Evolutionary conservation across 768 basidiomycete species (phyloP), one percentile per base, ranked within the genome.

Genomic region (Suillus hirtellus): DNA sequence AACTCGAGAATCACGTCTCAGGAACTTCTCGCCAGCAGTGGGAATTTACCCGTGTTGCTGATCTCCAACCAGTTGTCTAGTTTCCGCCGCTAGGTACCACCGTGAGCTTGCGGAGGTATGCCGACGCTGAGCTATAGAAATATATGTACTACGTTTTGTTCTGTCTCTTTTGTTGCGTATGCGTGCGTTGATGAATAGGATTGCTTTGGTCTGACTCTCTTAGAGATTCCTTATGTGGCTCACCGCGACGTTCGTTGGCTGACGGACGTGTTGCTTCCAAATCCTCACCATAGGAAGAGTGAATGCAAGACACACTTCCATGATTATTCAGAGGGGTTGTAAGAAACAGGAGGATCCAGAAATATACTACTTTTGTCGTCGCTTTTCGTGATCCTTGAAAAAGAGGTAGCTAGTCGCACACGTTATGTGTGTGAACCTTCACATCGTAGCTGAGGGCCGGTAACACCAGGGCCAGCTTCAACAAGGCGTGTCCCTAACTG

Each of bases 401-500:
- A 8, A 31, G 9, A 31, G 24, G 15, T 17, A 27, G 31, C 4
- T 4, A 31, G 17, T 31, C 10, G 9, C 10, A 10, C 17, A 9
- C 9, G 5, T 34, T 11, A 53, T 34, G 31, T 53, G 17, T 52
- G 31, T 19, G 17, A 34, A 3, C 31, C 5, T 19, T n/a, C n/a
- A n/a, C n/a, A n/a, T n/a, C n/a, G n/a, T n/a, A n/a, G 52, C 34
- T 53, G 19, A 53, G 6, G 19, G n/a, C 31, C 52, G 2, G 34
- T 10, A 19, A 34, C 34, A 19, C 10, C 19, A 2, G 19, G 15
- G 34, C 31, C 52, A n/a, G 19, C 19, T 19, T 53, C 52, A 1
- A 34, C 19, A 35, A 53, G 6, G 12, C 1, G 60, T 12, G 42
- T 21, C 11, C 67, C 65, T 46, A 79, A 70, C 2, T 80, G 78